Conservation (phyloP, 2,329 filamentous ascomycete species). For the Ploettnerulaceae sp. region DNA sequence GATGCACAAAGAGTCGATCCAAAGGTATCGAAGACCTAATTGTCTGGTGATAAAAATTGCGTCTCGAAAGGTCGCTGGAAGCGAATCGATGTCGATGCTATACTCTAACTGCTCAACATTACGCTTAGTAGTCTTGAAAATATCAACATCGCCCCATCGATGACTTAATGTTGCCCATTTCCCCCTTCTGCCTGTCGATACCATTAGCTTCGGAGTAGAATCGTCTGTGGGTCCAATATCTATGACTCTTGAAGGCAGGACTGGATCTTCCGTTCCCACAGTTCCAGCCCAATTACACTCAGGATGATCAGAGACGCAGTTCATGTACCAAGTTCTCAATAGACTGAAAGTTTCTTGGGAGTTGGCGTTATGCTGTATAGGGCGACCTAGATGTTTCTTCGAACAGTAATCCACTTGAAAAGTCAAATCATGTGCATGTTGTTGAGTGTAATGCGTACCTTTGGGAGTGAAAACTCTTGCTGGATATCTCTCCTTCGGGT, state of each 20-base stretch:
- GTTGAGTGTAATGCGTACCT: too few species aligned
- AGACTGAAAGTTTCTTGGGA: neutral
- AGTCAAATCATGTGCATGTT: too few species aligned
- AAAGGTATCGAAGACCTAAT: conserved; percentile 25
- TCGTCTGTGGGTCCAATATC: neutral
- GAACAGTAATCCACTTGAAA: too few species aligned
- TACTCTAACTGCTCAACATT: neutral
- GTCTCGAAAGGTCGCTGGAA: conserved; percentile 11
- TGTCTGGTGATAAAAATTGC: conserved; percentile 13
- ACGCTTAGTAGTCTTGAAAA: neutral
- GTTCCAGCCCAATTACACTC: neutral
- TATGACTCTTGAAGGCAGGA: neutral
- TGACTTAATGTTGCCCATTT: conserved; percentile 9
- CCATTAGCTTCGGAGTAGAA: neutral
- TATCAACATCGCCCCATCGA: conserved; percentile 1
- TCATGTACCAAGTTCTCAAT: neutral
- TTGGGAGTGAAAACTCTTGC: neutral
- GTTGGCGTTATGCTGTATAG: too few species aligned
- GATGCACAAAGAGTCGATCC: conserved; percentile 31
- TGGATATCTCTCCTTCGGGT: neutral
- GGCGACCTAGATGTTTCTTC: too few species aligned
- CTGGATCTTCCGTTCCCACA: neutral
- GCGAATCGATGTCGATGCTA: neutral
- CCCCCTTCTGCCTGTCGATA: neutral
- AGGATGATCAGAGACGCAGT: conserved; percentile 1